These are phyloP conservation scores for Puccinia coronata DNA, from an alignment of 1,284 basidiomycete genomes.

Conservation along the genomic window DNA sequence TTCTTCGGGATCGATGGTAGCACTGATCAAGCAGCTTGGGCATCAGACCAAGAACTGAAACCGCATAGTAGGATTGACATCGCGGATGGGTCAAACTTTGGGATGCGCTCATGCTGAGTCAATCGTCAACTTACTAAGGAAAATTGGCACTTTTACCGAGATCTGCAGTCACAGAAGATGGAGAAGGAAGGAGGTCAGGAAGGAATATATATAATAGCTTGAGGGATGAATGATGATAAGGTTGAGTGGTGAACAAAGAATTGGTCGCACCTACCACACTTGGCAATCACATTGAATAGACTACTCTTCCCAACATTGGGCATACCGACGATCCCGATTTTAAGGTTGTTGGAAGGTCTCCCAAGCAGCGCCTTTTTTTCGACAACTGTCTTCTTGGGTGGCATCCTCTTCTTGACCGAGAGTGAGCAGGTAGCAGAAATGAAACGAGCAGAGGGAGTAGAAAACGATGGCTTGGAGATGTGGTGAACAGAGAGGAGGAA, in stretches of 20 bases:
- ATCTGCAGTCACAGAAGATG: slow-evolving; percentile 63
- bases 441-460: background rate
- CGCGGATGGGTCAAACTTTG: slow-evolving; percentile 48
- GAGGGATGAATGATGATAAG: too few species aligned
- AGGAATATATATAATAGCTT: background rate
- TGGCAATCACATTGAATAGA: slow-evolving; percentile 79
- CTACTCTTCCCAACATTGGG: slow-evolving; percentile 71
- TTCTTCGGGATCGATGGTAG: slow-evolving; percentile 68
- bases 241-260: background rate
- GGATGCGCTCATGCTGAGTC: background rate
- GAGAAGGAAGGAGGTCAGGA: background rate
- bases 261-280: slow-evolving; percentile 67
- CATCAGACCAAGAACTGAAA: slow-evolving; percentile 39
- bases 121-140: slow-evolving; percentile 70
- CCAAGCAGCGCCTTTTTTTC: slow-evolving; percentile 86
- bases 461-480: slow-evolving; percentile 8
- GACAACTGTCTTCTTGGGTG: slow-evolving; percentile 72
- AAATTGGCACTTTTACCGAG: slow-evolving; percentile 98
- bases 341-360: slow-evolving; percentile 83
- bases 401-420: slow-evolving; percentile 66
- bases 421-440: background rate
- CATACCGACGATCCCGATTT: slow-evolving; percentile 95
- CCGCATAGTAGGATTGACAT: slow-evolving; percentile 1
- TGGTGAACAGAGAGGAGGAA: background rate
- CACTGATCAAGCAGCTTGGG: slow-evolving; percentile 45